phyloP scores from a whole-genome alignment of 768 basidiomycete species.

The Trametopsis cervina region DNA sequence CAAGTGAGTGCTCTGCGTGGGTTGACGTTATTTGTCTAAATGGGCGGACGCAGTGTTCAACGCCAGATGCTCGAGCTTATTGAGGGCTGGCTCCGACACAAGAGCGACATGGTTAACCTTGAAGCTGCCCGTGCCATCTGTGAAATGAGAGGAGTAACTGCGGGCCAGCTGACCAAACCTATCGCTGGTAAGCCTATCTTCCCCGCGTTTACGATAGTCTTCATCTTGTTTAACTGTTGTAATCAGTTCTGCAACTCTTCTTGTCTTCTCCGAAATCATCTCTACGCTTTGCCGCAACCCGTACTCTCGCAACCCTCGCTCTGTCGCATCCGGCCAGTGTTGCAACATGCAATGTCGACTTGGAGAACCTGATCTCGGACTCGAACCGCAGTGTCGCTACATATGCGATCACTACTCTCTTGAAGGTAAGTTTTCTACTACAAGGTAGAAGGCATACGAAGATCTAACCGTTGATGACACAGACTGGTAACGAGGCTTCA shows the following conservation, averaged over 20 bases:
- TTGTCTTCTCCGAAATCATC: conserved; percentile 92
- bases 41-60: conserved; percentile 55
- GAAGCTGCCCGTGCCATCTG: conserved; percentile 97
- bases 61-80: conserved; percentile 89
- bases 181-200: conserved; percentile 65
- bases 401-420: conserved; percentile 95
- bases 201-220: not conserved
- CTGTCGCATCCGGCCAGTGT: conserved; percentile 82
- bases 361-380: conserved; percentile 95
- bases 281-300: conserved; percentile 95
- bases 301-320: conserved; percentile 87
- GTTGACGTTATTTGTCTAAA: conserved; percentile 1
- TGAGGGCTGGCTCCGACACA: conserved; percentile 94
- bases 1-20: conserved; percentile 57
- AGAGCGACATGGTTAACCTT: conserved; percentile 99
- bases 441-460: no score
- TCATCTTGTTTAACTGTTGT: conserved; percentile 6
- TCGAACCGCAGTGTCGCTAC: conserved; percentile 94
- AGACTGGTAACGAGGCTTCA: conserved; percentile 98
- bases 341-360: conserved; percentile 88
- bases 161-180: conserved; percentile 74
- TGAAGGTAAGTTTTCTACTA: conserved; percentile 56
- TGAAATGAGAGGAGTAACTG: conserved; percentile 83
- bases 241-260: conserved; percentile 86
- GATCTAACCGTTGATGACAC: no score